phyloP scores from a whole-genome alignment of 345 rosid genomes.

The Aquilaria malaccensis region DNA sequence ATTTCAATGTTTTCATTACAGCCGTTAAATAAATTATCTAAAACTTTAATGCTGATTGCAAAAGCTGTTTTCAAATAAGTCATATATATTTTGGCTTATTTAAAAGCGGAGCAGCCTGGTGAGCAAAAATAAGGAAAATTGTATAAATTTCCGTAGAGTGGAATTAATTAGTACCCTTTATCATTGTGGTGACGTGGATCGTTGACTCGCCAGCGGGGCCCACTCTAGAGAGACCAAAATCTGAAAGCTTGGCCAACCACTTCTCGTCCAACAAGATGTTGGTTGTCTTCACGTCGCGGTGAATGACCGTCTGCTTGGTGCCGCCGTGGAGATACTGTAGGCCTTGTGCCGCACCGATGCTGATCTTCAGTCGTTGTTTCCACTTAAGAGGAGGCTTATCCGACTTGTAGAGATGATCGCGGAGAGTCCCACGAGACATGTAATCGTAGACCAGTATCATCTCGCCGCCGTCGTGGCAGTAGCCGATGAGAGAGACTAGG shows the following conservation, averaged over 20 bases:
- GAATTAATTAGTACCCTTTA: background rate
- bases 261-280: slow-evolving; percentile 2
- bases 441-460: slow-evolving; percentile 10
- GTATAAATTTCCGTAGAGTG: no score
- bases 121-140: no score
- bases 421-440: slow-evolving; percentile 4
- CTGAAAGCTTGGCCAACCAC: background rate
- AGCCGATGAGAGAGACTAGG: background rate
- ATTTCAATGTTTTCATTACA: no score
- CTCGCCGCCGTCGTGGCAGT: slow-evolving; percentile 1
- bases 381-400: slow-evolving; percentile 5
- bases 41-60: no score
- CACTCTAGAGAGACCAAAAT: background rate
- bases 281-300: slow-evolving; percentile 10
- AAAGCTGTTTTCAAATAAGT: no score
- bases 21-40: no score
- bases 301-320: slow-evolving; percentile 1
- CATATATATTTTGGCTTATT: no score
- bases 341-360: slow-evolving; percentile 7
- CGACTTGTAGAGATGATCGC: slow-evolving; percentile 4
- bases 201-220: background rate
- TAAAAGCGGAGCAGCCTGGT: no score
- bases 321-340: background rate
- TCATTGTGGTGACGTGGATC: background rate
- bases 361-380: slow-evolving; percentile 1